Conservation (phyloP, 2,329 filamentous ascomycete species). For the Rutstroemia sp. region DNA sequence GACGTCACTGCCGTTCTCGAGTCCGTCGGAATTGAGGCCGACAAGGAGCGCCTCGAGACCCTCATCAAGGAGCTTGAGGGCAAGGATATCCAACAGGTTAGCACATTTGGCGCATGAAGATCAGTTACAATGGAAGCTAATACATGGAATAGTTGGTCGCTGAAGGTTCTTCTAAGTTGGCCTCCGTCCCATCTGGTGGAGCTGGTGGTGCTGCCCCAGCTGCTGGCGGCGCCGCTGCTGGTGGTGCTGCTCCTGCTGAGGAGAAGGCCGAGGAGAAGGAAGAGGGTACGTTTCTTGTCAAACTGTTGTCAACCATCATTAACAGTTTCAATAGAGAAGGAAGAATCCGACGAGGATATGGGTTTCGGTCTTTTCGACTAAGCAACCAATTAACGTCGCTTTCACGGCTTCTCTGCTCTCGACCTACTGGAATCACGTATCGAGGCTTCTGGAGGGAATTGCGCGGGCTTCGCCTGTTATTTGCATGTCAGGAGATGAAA, state of each 20-base stretch:
- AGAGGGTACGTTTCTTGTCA: slow-evolving; percentile 63
- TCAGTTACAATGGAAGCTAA: slow-evolving; percentile 21
- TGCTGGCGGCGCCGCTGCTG: slow-evolving; percentile 61
- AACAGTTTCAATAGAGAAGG: slow-evolving; percentile 42
- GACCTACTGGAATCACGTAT: slow-evolving; percentile 17
- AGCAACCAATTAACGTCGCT: slow-evolving; percentile 32
- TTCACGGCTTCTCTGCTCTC: slow-evolving; percentile 19
- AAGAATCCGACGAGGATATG: slow-evolving; percentile 70
- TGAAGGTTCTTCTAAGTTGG: slow-evolving; percentile 86
- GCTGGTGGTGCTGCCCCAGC: slow-evolving; percentile 62
- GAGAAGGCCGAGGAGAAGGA: slow-evolving; percentile 61
- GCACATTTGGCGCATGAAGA: slow-evolving; percentile 23
- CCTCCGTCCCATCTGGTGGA: slow-evolving; percentile 92
- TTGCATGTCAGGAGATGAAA: slow-evolving; percentile 24
- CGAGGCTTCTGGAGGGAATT: slow-evolving; percentile 24
- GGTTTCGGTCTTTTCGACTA: slow-evolving; percentile 72
- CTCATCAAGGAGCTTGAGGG: slow-evolving; percentile 86
- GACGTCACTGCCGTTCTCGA: slow-evolving; percentile 87
- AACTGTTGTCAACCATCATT: slow-evolving; percentile 12
- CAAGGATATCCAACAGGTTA: slow-evolving; percentile 90
- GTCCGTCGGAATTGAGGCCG: slow-evolving; percentile 92
- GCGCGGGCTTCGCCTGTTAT: slow-evolving; percentile 24
- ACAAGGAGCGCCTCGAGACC: slow-evolving; percentile 75
- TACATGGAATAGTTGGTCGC: slow-evolving; percentile 66
- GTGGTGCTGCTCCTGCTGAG: slow-evolving; percentile 46